Conservation (phyloP, 2,329 filamentous ascomycete species). For the Sclerotinia sclerotiorum region DNA sequence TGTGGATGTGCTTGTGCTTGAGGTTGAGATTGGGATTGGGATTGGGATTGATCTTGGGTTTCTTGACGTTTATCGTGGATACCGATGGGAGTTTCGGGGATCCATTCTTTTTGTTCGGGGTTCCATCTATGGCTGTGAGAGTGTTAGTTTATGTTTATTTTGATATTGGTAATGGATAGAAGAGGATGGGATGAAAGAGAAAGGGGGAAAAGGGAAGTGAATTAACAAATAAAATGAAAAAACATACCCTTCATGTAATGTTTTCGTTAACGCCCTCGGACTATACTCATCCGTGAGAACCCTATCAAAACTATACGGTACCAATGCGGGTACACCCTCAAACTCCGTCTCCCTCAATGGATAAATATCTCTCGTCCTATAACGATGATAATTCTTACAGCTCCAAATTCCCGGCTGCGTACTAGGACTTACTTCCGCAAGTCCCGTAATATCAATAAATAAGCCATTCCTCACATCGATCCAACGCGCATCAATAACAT, state of each 20-base stretch:
- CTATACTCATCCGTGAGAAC: constrained; percentile 67
- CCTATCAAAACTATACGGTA: constrained; percentile 68
- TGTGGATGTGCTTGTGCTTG: constrained; percentile 25
- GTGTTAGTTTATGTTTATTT: constrained; percentile 20
- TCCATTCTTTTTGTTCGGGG: constrained; percentile 58
- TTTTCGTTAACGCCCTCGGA: constrained; percentile 57
- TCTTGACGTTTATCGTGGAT: not conserved
- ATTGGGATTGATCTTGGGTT: not conserved
- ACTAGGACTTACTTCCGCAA: constrained; percentile 65
- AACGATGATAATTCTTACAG: constrained; percentile 79
- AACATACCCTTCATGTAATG: constrained; percentile 61
- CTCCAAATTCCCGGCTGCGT: constrained; percentile 65
- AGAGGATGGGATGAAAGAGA: constrained; percentile 4
- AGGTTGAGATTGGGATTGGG: no score
- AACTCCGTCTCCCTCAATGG: constrained; percentile 73
- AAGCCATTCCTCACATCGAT: constrained; percentile 74
- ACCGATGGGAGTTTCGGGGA: not conserved
- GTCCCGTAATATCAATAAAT: constrained; percentile 80
- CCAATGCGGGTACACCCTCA: constrained; percentile 67
- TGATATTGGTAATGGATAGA: not conserved
- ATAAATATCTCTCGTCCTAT: constrained; percentile 69
- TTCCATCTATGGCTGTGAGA: constrained; percentile 59
- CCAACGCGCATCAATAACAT: constrained; percentile 83
- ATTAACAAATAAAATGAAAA: not conserved
- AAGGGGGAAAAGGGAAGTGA: not conserved